phyloP scores from a whole-genome alignment of 1,284 basidiomycete species.

The Nidula niveotomentosa region DNA sequence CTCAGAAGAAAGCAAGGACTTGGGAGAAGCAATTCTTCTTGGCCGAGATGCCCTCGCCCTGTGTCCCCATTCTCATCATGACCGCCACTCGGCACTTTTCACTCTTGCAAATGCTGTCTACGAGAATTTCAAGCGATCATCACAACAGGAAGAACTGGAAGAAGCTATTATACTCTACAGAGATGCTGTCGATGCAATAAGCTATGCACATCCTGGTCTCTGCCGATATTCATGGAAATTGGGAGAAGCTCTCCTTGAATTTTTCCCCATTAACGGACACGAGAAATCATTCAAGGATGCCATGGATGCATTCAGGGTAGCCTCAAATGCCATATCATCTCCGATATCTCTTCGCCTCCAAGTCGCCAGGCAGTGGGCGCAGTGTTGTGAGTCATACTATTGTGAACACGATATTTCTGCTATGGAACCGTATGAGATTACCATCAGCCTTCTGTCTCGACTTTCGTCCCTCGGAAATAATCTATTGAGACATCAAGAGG shows the following conservation, averaged over 20 bases:
- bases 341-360: background rate
- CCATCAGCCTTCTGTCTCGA: background rate
- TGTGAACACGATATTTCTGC: background rate
- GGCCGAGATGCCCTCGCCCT: slow-evolving; percentile 4
- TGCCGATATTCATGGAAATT: background rate
- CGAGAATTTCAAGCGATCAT: slow-evolving; percentile 8
- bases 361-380: background rate
- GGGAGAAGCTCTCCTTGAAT: background rate
- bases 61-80: background rate
- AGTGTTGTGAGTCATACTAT: background rate
- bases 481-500: background rate
- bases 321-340: background rate
- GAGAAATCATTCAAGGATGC: background rate
- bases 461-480: background rate
- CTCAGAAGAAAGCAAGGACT: slow-evolving; percentile 3
- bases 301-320: background rate
- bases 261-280: background rate
- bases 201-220: background rate
- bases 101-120: slow-evolving; percentile 8
- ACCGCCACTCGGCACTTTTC: background rate
- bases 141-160: slow-evolving; percentile 6
- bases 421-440: background rate
- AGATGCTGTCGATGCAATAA: background rate
- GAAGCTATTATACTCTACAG: background rate
- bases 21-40: slow-evolving; percentile 12